Conservation (phyloP, 2,329 filamentous ascomycete species). For the Podosphaera fusca region DNA sequence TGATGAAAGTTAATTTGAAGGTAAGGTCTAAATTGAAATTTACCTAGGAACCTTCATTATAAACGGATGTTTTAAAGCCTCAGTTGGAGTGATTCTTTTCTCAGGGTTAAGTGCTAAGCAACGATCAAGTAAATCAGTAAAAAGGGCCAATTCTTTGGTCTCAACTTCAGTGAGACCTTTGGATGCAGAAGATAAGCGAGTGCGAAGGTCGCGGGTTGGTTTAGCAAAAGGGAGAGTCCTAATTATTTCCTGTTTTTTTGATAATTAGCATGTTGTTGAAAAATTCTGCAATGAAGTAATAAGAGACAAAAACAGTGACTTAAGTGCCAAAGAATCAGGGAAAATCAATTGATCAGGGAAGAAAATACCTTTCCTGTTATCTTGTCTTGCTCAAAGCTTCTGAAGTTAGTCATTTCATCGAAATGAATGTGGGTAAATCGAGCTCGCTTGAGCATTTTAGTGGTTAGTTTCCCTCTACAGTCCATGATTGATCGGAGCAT, state of each 20-base stretch:
- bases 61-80: constrained; percentile 78
- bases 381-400: constrained; percentile 69
- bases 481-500: constrained; percentile 97
- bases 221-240: constrained; percentile 48
- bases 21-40: neutral
- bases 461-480: constrained; percentile 73
- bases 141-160: constrained; percentile 54
- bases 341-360: neutral
- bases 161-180: constrained; percentile 53
- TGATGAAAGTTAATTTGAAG: too few relatives aligned
- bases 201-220: constrained; percentile 60
- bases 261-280: constrained; percentile 3
- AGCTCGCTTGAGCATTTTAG: constrained; percentile 69
- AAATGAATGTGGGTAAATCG: constrained; percentile 59
- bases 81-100: constrained; percentile 66
- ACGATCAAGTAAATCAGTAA: constrained; percentile 70
- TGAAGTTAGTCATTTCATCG: constrained; percentile 63
- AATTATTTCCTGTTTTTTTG: constrained; percentile 31
- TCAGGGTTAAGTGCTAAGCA: constrained; percentile 81
- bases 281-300: neutral
- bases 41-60: constrained; percentile 23
- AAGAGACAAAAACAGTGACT: neutral
- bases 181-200: constrained; percentile 51
- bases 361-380: constrained; percentile 51
- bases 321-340: neutral